These are phyloP conservation scores for Debaryomyces tyrocola DNA, from an alignment of 805 yeast species.

Conservation along the genomic window DNA sequence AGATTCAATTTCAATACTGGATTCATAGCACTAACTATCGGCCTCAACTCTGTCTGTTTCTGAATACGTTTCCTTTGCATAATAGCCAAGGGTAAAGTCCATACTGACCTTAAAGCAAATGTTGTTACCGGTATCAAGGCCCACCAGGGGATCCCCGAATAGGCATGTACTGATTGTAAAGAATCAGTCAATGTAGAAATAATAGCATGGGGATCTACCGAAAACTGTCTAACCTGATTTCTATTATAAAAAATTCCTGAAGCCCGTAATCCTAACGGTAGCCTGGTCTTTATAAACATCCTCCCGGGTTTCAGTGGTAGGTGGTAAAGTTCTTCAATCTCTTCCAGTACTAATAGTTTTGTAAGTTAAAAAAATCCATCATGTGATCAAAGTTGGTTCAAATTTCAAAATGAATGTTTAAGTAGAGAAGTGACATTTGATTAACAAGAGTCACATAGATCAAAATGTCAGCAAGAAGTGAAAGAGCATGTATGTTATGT, in stretches of 20 bases:
- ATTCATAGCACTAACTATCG: conserved; percentile 68
- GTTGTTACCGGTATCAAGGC: conserved; percentile 75
- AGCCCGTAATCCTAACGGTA: not conserved
- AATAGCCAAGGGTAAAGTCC: conserved; percentile 80
- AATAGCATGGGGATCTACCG: conserved; percentile 32
- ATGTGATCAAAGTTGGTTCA: not conserved
- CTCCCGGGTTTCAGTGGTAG: too few species aligned
- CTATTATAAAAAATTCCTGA: not conserved
- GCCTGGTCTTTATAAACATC: not conserved
- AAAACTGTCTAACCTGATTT: conserved; percentile 17
- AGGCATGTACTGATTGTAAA: conserved; percentile 50
- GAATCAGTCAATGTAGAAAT: conserved; percentile 34
- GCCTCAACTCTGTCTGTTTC: conserved; percentile 69
- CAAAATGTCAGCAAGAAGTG: conserved; percentile 57
- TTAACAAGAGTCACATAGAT: not conserved
- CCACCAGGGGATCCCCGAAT: conserved; percentile 80
- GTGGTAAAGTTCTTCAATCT: not conserved
- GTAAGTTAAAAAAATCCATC: not conserved
- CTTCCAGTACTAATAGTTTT: not conserved
- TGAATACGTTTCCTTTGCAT: conserved; percentile 66
- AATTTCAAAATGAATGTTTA: too few species aligned
- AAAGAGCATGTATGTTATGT: conserved; percentile 97
- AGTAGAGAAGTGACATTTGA: too few species aligned
- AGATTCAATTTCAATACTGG: conserved; percentile 67
- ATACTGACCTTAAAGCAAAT: conserved; percentile 56